Percentiles rank a stretch among this genome's conserved stretches.
Evolutionary conservation across 371 early-diverging fungal species (phyloP).

Genomic region (Choanephora cucurbitarum): DNA sequence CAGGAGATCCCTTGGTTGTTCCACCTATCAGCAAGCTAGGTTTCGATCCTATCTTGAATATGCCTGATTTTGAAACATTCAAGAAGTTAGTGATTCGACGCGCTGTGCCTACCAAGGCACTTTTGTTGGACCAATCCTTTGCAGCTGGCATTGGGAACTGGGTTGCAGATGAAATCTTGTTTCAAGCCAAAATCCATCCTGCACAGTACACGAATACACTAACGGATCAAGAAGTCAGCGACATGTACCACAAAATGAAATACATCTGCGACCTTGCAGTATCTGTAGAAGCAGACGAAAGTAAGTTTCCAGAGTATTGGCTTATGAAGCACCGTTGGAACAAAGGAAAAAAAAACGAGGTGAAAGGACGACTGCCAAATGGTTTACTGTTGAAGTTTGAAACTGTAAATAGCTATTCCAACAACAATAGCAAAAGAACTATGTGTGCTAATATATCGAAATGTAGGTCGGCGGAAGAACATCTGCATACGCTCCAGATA

Average conservation of each 20-base stretch:
- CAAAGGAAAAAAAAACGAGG: conserved; percentile 47
- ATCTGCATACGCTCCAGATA: conserved; percentile 22
- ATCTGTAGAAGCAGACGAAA: conserved; percentile 58
- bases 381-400: conserved; percentile 39
- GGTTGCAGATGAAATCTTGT: conserved; percentile 69
- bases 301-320: conserved; percentile 62
- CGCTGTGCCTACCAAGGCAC: conserved; percentile 55
- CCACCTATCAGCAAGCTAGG: conserved; percentile 60
- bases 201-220: conserved; percentile 52
- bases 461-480: conserved; percentile 26
- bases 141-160: conserved; percentile 75
- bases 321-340: conserved; percentile 65
- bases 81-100: conserved; percentile 30
- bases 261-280: conserved; percentile 52
- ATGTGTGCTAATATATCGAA: background rate
- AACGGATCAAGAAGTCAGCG: conserved; percentile 37
- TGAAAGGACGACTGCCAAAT: conserved; percentile 34
- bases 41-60: conserved; percentile 55
- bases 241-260: conserved; percentile 40
- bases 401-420: conserved; percentile 32
- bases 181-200: conserved; percentile 64
- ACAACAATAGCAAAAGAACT: too few relatives aligned
- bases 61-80: conserved; percentile 49
- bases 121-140: conserved; percentile 62
- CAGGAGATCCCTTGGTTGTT: conserved; percentile 38